Conservation (phyloP, 192 early-diverging fungal species). For the Jimgerdemannia lactiflua region DNA sequence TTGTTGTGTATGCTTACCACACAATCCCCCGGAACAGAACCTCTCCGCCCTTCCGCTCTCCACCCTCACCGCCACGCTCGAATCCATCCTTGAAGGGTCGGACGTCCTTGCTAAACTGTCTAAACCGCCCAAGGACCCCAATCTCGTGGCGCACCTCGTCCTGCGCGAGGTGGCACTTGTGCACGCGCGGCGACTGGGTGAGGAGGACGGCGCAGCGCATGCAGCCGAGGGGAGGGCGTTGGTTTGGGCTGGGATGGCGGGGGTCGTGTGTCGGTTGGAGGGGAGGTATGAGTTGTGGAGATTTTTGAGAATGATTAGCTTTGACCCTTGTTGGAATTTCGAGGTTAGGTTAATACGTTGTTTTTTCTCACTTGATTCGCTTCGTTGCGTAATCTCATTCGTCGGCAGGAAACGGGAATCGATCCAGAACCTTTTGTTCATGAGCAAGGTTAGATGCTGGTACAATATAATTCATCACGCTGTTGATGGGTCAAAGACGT, state of each 20-base stretch:
- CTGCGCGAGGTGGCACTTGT: background rate
- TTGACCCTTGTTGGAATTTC: too few species aligned
- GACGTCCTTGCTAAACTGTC: conserved; percentile 8
- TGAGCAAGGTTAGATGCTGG: background rate
- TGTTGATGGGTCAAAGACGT: too few species aligned
- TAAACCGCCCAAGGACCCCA: conserved; percentile 19
- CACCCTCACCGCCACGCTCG: background rate
- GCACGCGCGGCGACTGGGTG: background rate
- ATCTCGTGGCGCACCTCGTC: background rate
- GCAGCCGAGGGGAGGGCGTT: conserved; percentile 27
- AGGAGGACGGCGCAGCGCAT: conserved; percentile 7
- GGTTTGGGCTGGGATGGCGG: conserved; percentile 15
- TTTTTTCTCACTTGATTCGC: too few species aligned
- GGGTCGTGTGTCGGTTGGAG: conserved; percentile 13
- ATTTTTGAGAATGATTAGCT: background rate
- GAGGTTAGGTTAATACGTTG: too few species aligned
- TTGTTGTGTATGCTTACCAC: background rate
- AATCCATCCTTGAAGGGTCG: conserved; percentile 18
- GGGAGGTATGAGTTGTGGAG: background rate
- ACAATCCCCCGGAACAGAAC: background rate
- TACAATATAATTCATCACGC: too few species aligned
- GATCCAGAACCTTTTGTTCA: background rate
- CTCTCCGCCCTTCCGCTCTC: background rate
- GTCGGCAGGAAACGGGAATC: background rate
- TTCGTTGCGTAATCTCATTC: background rate